Base-by-base conservation (phyloP, 768 basidiomycete genomes). In the Termitomyces sp. region DNA sequence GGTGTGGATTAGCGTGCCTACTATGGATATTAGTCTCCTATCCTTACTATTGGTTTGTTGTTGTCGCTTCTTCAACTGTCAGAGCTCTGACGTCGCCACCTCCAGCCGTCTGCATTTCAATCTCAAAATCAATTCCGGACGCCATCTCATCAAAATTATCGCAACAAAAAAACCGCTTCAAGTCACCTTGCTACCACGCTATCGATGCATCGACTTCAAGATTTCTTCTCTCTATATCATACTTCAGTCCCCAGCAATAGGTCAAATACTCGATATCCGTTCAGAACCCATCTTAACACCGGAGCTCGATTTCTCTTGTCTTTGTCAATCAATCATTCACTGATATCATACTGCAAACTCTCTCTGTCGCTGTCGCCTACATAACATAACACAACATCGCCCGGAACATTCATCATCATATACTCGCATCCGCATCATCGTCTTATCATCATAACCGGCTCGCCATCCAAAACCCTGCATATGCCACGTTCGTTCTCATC, bases 71-170 rank as follows among this genome's bases (percentile, higher is more conserved):
- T n/a, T 39, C 7, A 24, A 38, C 15, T 32, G 15, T 28, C 18
- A 39, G 22, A 38, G 4, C 20, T 22, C 51, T 54, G 11, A 54
- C 9, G 16, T 39, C 3, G 22, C 39, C 9, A 28, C 9, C 18
- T 55, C 18, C 7, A 55, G 54, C 24, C 7, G 22, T 55, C 54
- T 55, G 54, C 53, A 55, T 32, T 12, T 54, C 36, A 40, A 54
- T 28, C 38, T 40, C 53, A 40, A 32, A n/a, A 54, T 53, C 22
- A 38, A 38, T 38, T 54, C 38, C 15, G 38, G 24, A 54, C 9
- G 24, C 18, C 35, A 54, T 54, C 53, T 39, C 16, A 28, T 24
- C 22, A 5, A 24, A 16, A 11, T 39, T 18, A 32, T 54, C 11
- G 53, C 3, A 18, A 8, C 4, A 38, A 39, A 24, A 36, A 28